Evolutionary conservation across 2,329 filamentous ascomycete genomes (phyloP), one percentile per base, ranked within the genome.

Genomic region (Chrysoporthe austroafricana): DNA sequence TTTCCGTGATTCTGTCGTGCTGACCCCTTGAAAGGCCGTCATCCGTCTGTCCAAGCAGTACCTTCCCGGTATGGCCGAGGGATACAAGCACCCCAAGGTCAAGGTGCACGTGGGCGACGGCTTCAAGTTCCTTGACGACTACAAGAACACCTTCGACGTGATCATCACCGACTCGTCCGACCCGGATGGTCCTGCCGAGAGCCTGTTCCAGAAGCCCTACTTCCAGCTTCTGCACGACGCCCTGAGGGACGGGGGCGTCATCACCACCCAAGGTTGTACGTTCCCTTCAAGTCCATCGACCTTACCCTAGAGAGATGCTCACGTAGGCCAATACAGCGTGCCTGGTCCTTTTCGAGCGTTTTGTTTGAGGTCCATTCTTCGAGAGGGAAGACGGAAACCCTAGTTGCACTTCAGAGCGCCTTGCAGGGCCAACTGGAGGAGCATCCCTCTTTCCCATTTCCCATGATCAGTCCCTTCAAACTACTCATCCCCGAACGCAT

Each of bases 191-290:
- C 96, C 96, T 43, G 96, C 96, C 74, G 94, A 98, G 88, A 91
- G 88, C 76, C 88, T 99, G 73, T 99, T 99, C 91, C 89, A 98
- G 88, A 97, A 97, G 87, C 91, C 94, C 71, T 99, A 99, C 88
- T 99, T 98, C 82, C 87, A 97, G 87, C 90, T 99, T 74, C 88
- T 99, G 71, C 86, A 91, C 80, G 92, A 90, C 77, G 96, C 96
- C 76, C 90, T 98, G 75, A 90, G 92, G 74, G 93, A 97, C 77
- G 95, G 94, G 83, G 96, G 96, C 85, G 94, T 99, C 79, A 98
- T 99, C 84, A 95, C 94, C 83, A 99, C 96, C 79, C 96, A 99
- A 97, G 96, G 96, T 99, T 97, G 93, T 97, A 94, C 88, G 93
- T 93, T 86, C 89, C 90, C 90, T 87, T 88, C 85, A 87, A 79